Percentiles rank a stretch among this genome's conserved stretches.
Evolutionary conservation across 106 monocot genomes (phyloP).

Genomic region (Allium sativum): DNA sequence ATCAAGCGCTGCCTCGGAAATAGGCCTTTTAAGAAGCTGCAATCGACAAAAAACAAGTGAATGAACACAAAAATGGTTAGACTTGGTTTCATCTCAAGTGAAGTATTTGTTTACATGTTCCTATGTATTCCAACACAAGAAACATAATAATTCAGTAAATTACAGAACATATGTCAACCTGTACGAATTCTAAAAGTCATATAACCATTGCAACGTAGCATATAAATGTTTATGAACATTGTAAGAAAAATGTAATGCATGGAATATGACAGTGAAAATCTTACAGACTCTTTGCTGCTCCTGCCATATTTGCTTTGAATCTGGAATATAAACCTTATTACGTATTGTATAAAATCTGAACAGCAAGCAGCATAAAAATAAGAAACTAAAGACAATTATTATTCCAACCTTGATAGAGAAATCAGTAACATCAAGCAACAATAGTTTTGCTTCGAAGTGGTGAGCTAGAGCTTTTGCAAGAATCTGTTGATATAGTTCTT

Average conservation of each 20-base stretch:
- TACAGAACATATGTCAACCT: too few species aligned
- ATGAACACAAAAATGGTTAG: too few species aligned
- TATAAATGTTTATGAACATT: too few species aligned
- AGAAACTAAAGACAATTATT: too few species aligned
- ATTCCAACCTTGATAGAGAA: slow-evolving; percentile 58
- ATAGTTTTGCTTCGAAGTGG: slow-evolving; percentile 51
- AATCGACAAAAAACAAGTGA: background rate
- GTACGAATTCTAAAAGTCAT: too few species aligned
- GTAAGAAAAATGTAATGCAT: too few species aligned
- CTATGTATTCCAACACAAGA: too few species aligned
- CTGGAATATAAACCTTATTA: slow-evolving; percentile 19
- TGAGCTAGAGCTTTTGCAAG: slow-evolving; percentile 78
- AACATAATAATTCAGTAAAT: too few species aligned
- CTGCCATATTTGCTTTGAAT: slow-evolving; percentile 65
- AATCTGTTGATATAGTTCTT: slow-evolving; percentile 79
- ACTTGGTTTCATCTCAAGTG: too few species aligned
- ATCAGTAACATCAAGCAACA: slow-evolving; percentile 60
- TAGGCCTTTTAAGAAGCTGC: slow-evolving; percentile 55
- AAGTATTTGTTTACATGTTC: too few species aligned
- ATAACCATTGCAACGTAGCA: too few species aligned
- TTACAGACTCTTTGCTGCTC: slow-evolving; percentile 36
- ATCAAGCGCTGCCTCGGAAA: slow-evolving; percentile 58
- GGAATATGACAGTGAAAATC: slow-evolving; percentile 3
- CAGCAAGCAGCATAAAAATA: background rate
- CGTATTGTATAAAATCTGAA: slow-evolving; percentile 10